Conservation (phyloP, 305 asterid genomes). For the Rubia peregrina region DNA sequence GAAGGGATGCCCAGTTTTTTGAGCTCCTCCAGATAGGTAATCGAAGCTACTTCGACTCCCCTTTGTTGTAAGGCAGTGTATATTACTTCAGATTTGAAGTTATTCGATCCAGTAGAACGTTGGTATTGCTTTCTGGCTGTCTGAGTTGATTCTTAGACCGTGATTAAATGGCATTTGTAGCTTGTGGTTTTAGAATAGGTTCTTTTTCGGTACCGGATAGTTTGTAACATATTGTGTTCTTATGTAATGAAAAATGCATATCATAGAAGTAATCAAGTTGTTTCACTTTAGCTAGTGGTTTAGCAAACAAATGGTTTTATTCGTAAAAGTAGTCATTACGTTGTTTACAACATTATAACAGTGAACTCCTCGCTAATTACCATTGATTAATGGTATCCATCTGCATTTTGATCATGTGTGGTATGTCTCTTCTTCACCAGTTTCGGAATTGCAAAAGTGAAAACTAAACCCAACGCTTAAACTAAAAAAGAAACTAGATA, state of each 20-base stretch:
- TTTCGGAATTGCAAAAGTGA: conserved; percentile 7
- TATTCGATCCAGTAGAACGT: neutral
- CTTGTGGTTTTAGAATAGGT: neutral
- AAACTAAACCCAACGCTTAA: no score
- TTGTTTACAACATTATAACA: neutral
- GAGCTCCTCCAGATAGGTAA: neutral
- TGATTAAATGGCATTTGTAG: neutral
- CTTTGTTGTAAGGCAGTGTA: conserved; percentile 1
- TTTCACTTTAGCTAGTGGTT: neutral
- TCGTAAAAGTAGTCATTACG: neutral
- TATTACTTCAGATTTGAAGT: neutral
- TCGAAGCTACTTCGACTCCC: neutral
- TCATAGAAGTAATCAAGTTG: neutral
- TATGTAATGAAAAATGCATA: no score
- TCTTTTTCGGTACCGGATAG: neutral
- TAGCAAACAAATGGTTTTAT: no score
- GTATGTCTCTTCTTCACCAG: neutral
- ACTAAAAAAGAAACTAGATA: no score
- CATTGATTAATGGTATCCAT: neutral
- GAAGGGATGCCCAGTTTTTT: conserved; percentile 64
- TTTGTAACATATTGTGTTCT: no score
- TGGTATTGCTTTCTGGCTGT: neutral
- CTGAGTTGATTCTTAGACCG: neutral
- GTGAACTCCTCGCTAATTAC: neutral
- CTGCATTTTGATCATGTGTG: neutral